phyloP scores from a whole-genome alignment of 2,329 filamentous ascomycete genomes.

The Stachybotrys chlorohalonatus region DNA sequence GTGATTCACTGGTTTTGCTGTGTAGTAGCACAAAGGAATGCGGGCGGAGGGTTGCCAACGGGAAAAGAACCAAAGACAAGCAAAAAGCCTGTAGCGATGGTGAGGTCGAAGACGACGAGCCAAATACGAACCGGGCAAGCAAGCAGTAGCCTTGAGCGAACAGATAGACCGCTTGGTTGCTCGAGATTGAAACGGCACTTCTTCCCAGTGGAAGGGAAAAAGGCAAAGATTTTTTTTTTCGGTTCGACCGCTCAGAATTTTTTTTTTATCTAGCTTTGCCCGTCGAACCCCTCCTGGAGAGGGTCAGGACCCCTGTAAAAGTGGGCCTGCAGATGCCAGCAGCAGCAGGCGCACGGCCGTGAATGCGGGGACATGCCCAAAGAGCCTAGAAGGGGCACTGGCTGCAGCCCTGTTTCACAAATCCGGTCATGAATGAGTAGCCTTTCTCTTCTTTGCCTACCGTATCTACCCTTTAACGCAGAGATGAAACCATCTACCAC shows the following conservation, averaged over 20 bases:
- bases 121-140: conserved; percentile 15
- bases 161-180: conserved; percentile 19
- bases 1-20: neutral
- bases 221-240: conserved; percentile 29
- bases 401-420: neutral
- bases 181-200: conserved; percentile 33
- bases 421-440: neutral
- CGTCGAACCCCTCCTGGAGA: neutral
- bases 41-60: too few relatives aligned
- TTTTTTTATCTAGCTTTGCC: conserved; percentile 23
- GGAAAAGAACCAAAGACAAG: too few relatives aligned
- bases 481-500: conserved; percentile 7
- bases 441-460: too few relatives aligned
- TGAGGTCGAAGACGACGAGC: conserved; percentile 33
- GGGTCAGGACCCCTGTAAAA: neutral
- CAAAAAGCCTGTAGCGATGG: conserved; percentile 8
- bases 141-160: conserved; percentile 15
- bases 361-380: neutral
- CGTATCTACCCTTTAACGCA: neutral
- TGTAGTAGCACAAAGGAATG: too few relatives aligned
- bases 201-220: conserved; percentile 43
- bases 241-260: conserved; percentile 24
- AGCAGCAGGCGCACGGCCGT: neutral
- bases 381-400: neutral
- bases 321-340: neutral